These are phyloP conservation scores for Parathielavia appendiculata DNA, from an alignment of 495 filamentous ascomycete species.

Conservation along the genomic window DNA sequence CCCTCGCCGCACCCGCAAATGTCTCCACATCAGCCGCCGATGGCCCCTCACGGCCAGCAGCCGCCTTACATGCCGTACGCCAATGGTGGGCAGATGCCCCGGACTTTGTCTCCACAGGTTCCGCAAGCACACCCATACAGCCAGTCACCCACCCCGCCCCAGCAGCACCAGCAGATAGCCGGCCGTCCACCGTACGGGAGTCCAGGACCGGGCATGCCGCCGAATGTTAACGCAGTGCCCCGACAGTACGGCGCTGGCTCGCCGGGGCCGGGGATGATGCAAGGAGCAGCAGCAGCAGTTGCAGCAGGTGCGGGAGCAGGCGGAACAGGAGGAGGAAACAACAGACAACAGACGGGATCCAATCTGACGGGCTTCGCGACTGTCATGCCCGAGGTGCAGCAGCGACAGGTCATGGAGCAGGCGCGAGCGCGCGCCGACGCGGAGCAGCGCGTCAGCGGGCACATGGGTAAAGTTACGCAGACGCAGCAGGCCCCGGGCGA, in stretches of 20 bases:
- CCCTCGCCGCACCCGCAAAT: slow-evolving; percentile 25
- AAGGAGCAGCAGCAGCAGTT: background rate
- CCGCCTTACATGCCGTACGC: slow-evolving; percentile 25
- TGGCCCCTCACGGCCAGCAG: slow-evolving; percentile 22
- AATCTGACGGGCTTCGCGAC: slow-evolving; percentile 34
- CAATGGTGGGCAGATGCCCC: slow-evolving; percentile 33
- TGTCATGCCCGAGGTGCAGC: slow-evolving; percentile 35
- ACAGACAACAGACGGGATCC: slow-evolving; percentile 12
- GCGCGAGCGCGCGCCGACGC: slow-evolving; percentile 42
- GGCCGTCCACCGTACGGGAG: slow-evolving; percentile 25
- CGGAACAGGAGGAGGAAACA: slow-evolving; percentile 20
- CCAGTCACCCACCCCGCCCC: slow-evolving; percentile 30
- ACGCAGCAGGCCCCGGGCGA: slow-evolving; percentile 19
- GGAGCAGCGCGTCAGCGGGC: slow-evolving; percentile 33
- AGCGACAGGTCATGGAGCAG: slow-evolving; percentile 42
- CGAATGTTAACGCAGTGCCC: slow-evolving; percentile 25
- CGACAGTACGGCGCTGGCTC: slow-evolving; percentile 22
- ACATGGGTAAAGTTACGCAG: slow-evolving; percentile 31
- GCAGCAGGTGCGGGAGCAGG: slow-evolving; percentile 5
- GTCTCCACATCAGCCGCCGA: slow-evolving; percentile 29
- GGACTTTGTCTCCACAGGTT: slow-evolving; percentile 34
- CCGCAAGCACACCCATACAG: slow-evolving; percentile 28
- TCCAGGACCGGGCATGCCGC: slow-evolving; percentile 27
- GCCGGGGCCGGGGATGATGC: slow-evolving; percentile 21
- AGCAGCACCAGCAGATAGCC: slow-evolving; percentile 30